These are phyloP conservation scores for Boletus semigastroideus DNA, from an alignment of 1,284 basidiomycete genomes.

Conservation along the genomic window DNA sequence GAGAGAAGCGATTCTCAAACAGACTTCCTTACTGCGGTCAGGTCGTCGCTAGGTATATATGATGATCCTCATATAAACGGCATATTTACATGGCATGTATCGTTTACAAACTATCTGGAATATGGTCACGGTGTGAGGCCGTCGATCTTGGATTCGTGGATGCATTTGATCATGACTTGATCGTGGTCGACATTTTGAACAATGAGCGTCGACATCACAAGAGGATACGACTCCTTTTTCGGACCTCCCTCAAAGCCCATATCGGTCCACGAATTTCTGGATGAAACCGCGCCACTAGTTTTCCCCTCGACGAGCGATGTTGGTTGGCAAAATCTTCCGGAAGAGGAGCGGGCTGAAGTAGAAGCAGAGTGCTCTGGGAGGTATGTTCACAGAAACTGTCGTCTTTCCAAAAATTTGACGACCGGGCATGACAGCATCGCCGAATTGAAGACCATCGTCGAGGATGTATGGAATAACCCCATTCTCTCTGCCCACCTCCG, in stretches of 20 bases:
- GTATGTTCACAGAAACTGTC: constrained; percentile 26
- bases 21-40: constrained; percentile 48
- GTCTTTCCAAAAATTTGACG: background rate
- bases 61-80: constrained; percentile 7
- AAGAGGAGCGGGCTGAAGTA: constrained; percentile 30
- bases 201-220: constrained; percentile 28
- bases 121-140: no score
- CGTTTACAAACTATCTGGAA: constrained; percentile 30
- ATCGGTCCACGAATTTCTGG: constrained; percentile 43
- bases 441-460: constrained; percentile 49
- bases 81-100: constrained; percentile 31
- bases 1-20: constrained; percentile 78
- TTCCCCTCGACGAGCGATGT: constrained; percentile 10
- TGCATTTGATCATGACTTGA: no score
- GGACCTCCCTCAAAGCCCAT: constrained; percentile 56
- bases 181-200: background rate
- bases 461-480: constrained; percentile 53
- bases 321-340: constrained; percentile 27
- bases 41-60: constrained; percentile 42
- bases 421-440: constrained; percentile 43
- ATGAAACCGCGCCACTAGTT: constrained; percentile 22
- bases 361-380: constrained; percentile 41
- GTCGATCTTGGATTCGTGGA: no score
- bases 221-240: constrained; percentile 38
- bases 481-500: constrained; percentile 56